These are phyloP conservation scores for Leccinum pellstonianum DNA, from an alignment of 768 basidiomycete species.

Conservation along the genomic window DNA sequence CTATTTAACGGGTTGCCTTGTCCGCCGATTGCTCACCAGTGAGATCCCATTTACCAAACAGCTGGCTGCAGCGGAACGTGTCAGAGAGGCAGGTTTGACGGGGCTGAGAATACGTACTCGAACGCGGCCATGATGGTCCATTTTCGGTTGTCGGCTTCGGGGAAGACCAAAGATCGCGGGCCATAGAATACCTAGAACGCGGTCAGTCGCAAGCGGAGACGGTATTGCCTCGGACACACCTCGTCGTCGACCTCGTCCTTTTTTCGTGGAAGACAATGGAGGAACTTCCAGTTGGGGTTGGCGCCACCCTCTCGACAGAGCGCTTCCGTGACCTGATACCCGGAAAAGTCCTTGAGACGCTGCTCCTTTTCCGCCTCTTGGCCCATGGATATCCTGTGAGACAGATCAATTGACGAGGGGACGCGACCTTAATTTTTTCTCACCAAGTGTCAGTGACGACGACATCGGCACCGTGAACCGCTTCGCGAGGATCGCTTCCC, in stretches of 20 bases:
- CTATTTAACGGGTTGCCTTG: slow-evolving; percentile 8
- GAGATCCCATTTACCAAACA: slow-evolving; percentile 50
- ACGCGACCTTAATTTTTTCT: slow-evolving; percentile 13
- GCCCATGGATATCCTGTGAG: slow-evolving; percentile 93
- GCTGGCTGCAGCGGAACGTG: slow-evolving; percentile 15
- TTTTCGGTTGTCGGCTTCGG: slow-evolving; percentile 93
- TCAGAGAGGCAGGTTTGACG: slow-evolving; percentile 4
- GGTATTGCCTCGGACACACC: slow-evolving; percentile 38
- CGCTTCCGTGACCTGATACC: slow-evolving; percentile 92
- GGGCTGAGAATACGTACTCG: slow-evolving; percentile 55
- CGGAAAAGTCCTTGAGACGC: slow-evolving; percentile 80
- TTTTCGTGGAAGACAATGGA: slow-evolving; percentile 96
- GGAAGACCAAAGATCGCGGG: slow-evolving; percentile 86
- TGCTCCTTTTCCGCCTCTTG: slow-evolving; percentile 92
- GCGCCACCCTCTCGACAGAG: slow-evolving; percentile 82
- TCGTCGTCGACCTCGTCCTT: slow-evolving; percentile 93
- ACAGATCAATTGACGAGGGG: neutral
- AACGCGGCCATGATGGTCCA: slow-evolving; percentile 95
- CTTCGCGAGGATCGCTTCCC: slow-evolving; percentile 79
- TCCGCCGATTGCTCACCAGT: slow-evolving; percentile 19
- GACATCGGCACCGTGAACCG: slow-evolving; percentile 88
- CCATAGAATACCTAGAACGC: slow-evolving; percentile 82
- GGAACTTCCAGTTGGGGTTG: slow-evolving; percentile 86
- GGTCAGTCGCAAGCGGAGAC: neutral
- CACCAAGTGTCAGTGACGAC: slow-evolving; percentile 97